A percentile compares a stretch with the other conserved stretches of the same genome.
Evolutionary conservation across 2,329 filamentous ascomycete species (phyloP).

Genomic region (Botrytis paeoniae): DNA sequence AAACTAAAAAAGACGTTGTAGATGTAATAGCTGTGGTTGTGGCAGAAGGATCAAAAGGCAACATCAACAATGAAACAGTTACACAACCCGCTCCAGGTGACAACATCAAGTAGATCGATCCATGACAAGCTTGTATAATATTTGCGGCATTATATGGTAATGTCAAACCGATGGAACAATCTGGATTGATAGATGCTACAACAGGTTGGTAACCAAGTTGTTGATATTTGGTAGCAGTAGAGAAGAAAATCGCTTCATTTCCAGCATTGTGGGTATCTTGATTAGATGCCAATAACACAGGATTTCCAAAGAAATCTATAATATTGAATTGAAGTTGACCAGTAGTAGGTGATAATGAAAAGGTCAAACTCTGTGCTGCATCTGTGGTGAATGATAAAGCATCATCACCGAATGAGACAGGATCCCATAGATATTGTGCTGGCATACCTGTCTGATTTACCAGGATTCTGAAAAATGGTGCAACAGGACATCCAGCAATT

Average conservation of each 20-base stretch:
- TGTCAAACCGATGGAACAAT: conserved; percentile 22
- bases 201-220: conserved; percentile 21
- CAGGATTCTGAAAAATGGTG: conserved; percentile 25
- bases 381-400: conserved; percentile 22
- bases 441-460: conserved; percentile 15
- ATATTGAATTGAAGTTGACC: conserved; percentile 25
- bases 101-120: conserved; percentile 12
- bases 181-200: conserved; percentile 20
- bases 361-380: conserved; percentile 18
- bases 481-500: conserved; percentile 17
- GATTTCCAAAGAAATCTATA: conserved; percentile 18
- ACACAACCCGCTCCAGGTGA: background rate
- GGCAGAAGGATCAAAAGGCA: conserved; percentile 6
- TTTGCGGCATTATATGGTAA: conserved; percentile 23
- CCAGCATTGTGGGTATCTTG: conserved; percentile 24
- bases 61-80: conserved; percentile 5
- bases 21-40: background rate
- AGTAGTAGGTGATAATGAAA: conserved; percentile 20
- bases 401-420: conserved; percentile 22
- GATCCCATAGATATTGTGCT: conserved; percentile 25
- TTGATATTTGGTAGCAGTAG: conserved; percentile 17
- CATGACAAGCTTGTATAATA: conserved; percentile 16
- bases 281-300: conserved; percentile 23
- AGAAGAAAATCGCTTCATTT: conserved; percentile 25
- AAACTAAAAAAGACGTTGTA: conserved; percentile 20